These are phyloP conservation scores for Penicillium angulare DNA, from an alignment of 495 filamentous ascomycete genomes.

Conservation along the genomic window DNA sequence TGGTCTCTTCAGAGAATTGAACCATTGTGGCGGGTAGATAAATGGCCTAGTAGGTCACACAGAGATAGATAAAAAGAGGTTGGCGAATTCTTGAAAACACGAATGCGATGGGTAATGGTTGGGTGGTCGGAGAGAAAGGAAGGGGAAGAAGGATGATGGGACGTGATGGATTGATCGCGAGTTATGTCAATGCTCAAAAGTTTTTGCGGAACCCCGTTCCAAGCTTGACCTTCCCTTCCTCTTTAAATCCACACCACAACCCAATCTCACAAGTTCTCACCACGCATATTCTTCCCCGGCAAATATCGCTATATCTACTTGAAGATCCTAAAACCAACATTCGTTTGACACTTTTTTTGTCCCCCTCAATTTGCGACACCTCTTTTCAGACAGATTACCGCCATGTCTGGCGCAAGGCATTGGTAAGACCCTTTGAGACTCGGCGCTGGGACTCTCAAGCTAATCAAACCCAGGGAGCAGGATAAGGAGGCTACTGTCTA, in stretches of 20 bases:
- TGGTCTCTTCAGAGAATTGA: slow-evolving; percentile 94
- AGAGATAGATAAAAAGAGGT: neutral
- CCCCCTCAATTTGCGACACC: too few relatives aligned
- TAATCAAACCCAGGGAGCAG: slow-evolving; percentile 71
- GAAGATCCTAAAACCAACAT: too few relatives aligned
- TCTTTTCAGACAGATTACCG: slow-evolving; percentile 10
- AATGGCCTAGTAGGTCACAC: neutral
- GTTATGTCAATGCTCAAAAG: slow-evolving; percentile 26
- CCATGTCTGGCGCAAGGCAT: slow-evolving; percentile 75
- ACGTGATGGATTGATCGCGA: slow-evolving; percentile 5
- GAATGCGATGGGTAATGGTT: neutral
- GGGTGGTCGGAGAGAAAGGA: too few relatives aligned
- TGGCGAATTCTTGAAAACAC: neutral
- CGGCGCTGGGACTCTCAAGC: neutral
- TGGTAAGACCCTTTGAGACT: slow-evolving; percentile 53
- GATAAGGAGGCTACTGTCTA: slow-evolving; percentile 99
- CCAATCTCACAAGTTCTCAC: neutral
- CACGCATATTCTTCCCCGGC: neutral
- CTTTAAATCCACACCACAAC: neutral
- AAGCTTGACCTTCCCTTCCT: slow-evolving; percentile 8
- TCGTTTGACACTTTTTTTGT: too few relatives aligned
- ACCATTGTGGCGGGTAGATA: slow-evolving; percentile 55
- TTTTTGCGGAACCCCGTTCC: slow-evolving; percentile 27
- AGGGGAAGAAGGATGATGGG: neutral
- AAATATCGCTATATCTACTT: too few relatives aligned